Evolutionary conservation across 2,329 filamentous ascomycete species (phyloP).

Genomic region (Massarina eburnea): DNA sequence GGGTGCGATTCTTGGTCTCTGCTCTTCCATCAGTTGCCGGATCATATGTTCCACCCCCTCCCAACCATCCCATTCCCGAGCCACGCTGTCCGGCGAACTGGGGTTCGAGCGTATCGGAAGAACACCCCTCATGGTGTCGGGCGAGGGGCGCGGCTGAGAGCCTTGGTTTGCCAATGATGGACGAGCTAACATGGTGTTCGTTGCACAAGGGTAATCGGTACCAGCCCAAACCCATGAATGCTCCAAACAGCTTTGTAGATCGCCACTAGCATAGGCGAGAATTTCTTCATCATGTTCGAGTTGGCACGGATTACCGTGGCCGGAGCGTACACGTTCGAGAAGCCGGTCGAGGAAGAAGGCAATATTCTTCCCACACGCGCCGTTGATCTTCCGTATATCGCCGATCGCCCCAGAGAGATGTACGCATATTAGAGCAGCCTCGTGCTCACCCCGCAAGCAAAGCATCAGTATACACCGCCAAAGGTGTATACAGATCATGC

Average conservation of each 20-base stretch:
- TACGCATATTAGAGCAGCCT: conserved; percentile 71
- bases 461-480: conserved; percentile 86
- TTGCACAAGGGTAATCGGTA: conserved; percentile 38
- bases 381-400: conserved; percentile 69
- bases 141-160: conserved; percentile 19
- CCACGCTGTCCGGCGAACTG: conserved; percentile 59
- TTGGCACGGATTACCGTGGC: conserved; percentile 40
- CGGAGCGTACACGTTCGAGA: conserved; percentile 55
- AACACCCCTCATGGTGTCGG: conserved; percentile 41
- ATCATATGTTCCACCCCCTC: conserved; percentile 68
- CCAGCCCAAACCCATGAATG: conserved; percentile 79
- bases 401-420: conserved; percentile 72
- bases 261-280: conserved; percentile 80
- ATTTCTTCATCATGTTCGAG: conserved; percentile 79
- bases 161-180: conserved; percentile 3
- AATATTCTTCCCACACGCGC: conserved; percentile 78
- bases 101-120: conserved; percentile 52
- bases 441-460: conserved; percentile 71
- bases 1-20: conserved; percentile 36
- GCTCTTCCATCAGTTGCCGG: conserved; percentile 55
- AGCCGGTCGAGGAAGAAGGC: conserved; percentile 77
- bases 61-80: conserved; percentile 79
- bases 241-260: conserved; percentile 78
- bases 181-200: conserved; percentile 6
- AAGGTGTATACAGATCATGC: conserved; percentile 77